Percentiles rank a stretch among this genome's conserved stretches.
These are phyloP conservation scores for Fusarium sp. DNA, from an alignment of 2,329 filamentous ascomycete species.

Conservation along the genomic window DNA sequence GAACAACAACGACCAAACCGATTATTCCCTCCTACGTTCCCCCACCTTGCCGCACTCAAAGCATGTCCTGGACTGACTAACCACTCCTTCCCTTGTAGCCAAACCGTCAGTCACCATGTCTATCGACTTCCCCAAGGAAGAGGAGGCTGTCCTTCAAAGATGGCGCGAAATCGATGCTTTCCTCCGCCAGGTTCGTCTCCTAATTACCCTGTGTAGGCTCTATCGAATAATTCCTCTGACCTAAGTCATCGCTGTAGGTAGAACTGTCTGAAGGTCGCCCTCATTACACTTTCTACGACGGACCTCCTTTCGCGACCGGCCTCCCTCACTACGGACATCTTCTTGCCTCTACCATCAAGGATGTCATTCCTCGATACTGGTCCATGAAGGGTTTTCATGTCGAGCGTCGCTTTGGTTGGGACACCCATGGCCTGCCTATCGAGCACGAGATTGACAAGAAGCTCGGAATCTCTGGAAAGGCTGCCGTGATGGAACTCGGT, in stretches of 20 bases:
- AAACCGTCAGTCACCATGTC: constrained; percentile 67
- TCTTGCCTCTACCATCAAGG: constrained; percentile 93
- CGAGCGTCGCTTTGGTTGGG: constrained; percentile 93
- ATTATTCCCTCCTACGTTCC: neutral
- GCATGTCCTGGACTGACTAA: constrained; percentile 18
- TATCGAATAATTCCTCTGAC: constrained; percentile 16
- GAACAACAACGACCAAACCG: neutral
- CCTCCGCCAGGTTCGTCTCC: constrained; percentile 74
- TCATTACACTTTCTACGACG: constrained; percentile 95
- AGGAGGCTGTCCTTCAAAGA: constrained; percentile 83
- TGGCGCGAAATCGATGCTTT: constrained; percentile 97
- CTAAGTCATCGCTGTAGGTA: constrained; percentile 55
- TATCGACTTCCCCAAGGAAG: constrained; percentile 92
- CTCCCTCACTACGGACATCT: constrained; percentile 77
- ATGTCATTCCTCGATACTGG: constrained; percentile 97
- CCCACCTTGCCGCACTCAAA: neutral
- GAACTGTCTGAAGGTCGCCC: constrained; percentile 85
- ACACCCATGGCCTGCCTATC: constrained; percentile 92
- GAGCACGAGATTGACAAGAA: constrained; percentile 99
- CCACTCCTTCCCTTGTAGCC: constrained; percentile 24
- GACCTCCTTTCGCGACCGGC: constrained; percentile 82
- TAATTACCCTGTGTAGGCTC: neutral
- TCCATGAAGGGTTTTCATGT: constrained; percentile 97
- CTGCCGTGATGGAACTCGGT: constrained; percentile 87
- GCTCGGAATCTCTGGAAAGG: constrained; percentile 86